These are phyloP conservation scores for Tolypocladium endophyticum DNA, from an alignment of 2,329 filamentous ascomycete genomes.

Conservation along the genomic window DNA sequence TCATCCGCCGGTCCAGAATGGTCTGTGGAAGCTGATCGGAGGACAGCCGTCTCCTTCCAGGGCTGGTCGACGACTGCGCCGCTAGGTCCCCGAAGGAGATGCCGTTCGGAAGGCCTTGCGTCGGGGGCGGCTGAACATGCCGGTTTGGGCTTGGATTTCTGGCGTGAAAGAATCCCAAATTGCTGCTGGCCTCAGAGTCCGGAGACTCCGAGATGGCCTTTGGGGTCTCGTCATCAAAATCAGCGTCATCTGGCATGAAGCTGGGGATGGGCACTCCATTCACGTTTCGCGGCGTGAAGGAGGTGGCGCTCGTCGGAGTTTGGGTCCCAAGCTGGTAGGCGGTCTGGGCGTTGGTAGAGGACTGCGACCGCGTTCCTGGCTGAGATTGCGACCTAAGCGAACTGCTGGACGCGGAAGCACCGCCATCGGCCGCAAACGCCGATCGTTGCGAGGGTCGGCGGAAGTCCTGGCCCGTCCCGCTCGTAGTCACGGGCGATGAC, in stretches of 20 bases:
- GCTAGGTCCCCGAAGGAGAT: conserved; percentile 39
- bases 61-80: conserved; percentile 17
- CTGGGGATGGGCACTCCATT: conserved; percentile 43
- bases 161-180: conserved; percentile 13
- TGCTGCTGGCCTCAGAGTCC: conserved; percentile 33
- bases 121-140: conserved; percentile 8
- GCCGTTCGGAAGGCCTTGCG: conserved; percentile 21
- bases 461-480: conserved; percentile 36
- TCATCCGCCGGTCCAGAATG: conserved; percentile 42
- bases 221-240: conserved; percentile 36
- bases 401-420: conserved; percentile 36
- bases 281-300: conserved; percentile 25
- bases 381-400: conserved; percentile 58
- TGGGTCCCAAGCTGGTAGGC: conserved; percentile 18
- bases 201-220: conserved; percentile 32
- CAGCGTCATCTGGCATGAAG: conserved; percentile 45
- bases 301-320: conserved; percentile 23
- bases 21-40: conserved; percentile 44
- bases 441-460: conserved; percentile 48
- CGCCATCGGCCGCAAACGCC: conserved; percentile 36
- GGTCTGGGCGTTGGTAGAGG: conserved; percentile 15
- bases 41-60: conserved; percentile 35
- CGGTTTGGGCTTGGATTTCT: conserved; percentile 16
- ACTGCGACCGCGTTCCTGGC: conserved; percentile 41
- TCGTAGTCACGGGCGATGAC: conserved; percentile 40